Evolutionary conservation across 805 yeast genomes (phyloP), one percentile per base, ranked within the genome.

Genomic region (Scheffersomyces stipitis): DNA sequence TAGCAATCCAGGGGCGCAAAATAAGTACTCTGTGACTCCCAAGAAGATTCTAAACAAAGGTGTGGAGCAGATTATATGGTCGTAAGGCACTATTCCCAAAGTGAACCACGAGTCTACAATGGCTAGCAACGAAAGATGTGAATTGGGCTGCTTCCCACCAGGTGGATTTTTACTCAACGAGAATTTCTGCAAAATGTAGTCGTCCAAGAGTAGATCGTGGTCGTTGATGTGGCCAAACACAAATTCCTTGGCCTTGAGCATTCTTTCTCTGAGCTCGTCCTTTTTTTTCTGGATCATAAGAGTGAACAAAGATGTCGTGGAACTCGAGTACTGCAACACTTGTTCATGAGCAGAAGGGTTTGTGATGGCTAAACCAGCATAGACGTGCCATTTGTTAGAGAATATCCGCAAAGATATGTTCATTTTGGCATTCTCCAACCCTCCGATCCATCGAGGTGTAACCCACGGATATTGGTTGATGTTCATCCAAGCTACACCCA

Each of bases 331-430:
- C 58, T 90, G 97, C 46, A 86, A 71, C 14, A 95, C 83, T 62
- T 93, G 98, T 27, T 75, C 78, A 54, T 91, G 97, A 1, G 98
- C 97, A 29, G 90, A 79, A 1, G 96, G 97, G 53, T 93, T 93
- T 1, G 96, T 85, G 48, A 93, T 91, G 7, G 98, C 97, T 51
- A 93, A 70, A 0, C 99, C 99, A 4, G 98, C 98, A 56, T 93
- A 93, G 20, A 93, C 98, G 59, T 93, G 99, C 95, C 96, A 93
- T 62, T 90, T 89, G 62, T 90, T 93, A 13, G 96, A 81, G 60
- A 74, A 93, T 34, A 93, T 93, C 45, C 99, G 71, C 56, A 93
- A 64, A 1, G 98, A 85, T 22, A 93, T 89, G 58, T 93, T 93
- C 56, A 90, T 86, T 52, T 93, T 93, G 12, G 96, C 98, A 58